These are phyloP conservation scores for Cyberlindnera xishuangbannaensis DNA, from an alignment of 805 yeast species.

Conservation along the genomic window DNA sequence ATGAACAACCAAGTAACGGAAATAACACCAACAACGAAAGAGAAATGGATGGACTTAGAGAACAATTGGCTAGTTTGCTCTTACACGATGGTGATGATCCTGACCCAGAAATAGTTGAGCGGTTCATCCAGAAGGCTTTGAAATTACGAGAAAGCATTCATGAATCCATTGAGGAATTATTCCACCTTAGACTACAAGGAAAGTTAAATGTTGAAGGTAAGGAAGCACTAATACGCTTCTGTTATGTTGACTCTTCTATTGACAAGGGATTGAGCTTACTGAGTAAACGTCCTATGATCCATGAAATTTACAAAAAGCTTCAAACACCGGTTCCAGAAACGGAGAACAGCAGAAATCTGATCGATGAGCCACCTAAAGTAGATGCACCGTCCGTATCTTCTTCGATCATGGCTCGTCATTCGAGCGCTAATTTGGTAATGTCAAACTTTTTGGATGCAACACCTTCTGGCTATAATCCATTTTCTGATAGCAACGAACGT, in stretches of 20 bases:
- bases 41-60: slow-evolving; percentile 57
- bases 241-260: slow-evolving; percentile 66
- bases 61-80: slow-evolving; percentile 35
- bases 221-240: slow-evolving; percentile 66
- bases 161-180: slow-evolving; percentile 49
- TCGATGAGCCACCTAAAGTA: too few species aligned
- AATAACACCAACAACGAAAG: slow-evolving; percentile 4
- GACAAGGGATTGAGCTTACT: slow-evolving; percentile 42
- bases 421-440: slow-evolving; percentile 19
- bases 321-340: not conserved
- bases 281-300: slow-evolving; percentile 23
- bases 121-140: slow-evolving; percentile 33
- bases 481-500: slow-evolving; percentile 26
- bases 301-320: slow-evolving; percentile 6
- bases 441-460: slow-evolving; percentile 23
- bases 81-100: slow-evolving; percentile 27
- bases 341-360: slow-evolving; percentile 1
- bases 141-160: slow-evolving; percentile 36
- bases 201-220: slow-evolving; percentile 66
- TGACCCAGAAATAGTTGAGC: slow-evolving; percentile 25
- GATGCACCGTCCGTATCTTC: not conserved
- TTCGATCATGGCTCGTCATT: slow-evolving; percentile 10
- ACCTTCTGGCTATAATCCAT: slow-evolving; percentile 20
- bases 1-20: slow-evolving; percentile 16
- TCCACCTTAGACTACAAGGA: slow-evolving; percentile 48